phyloP scores from a whole-genome alignment of 2,329 filamentous ascomycete species.

The Paecilomyces formosus region DNA sequence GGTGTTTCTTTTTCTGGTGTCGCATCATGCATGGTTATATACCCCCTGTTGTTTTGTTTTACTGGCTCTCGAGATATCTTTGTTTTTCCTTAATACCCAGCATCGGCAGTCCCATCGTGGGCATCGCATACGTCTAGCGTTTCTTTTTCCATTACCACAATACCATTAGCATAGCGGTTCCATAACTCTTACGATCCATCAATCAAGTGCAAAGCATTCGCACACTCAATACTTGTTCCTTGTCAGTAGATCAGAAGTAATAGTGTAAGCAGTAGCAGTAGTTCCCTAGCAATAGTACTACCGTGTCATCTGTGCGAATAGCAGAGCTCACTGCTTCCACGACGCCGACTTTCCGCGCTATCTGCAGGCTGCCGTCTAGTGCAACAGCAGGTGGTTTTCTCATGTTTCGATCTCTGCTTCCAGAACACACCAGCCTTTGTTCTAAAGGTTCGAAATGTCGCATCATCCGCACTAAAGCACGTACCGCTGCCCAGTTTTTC shows the following conservation, averaged over 20 bases:
- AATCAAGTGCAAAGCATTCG: slow-evolving; percentile 4
- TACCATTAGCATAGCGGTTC: not conserved
- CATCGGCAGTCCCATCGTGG: not conserved
- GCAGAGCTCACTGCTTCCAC: not conserved
- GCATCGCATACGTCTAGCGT: slow-evolving; percentile 2
- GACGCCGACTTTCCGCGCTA: not conserved
- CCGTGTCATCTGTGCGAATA: not conserved
- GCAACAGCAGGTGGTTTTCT: not conserved
- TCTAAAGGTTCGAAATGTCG: not conserved
- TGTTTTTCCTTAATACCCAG: slow-evolving; percentile 2
- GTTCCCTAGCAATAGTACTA: too few relatives aligned
- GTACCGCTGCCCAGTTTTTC: not conserved
- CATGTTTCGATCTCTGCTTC: not conserved
- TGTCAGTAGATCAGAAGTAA: not conserved
- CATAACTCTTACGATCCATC: not conserved
- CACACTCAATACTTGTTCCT: not conserved
- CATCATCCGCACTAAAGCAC: not conserved
- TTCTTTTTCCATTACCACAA: not conserved
- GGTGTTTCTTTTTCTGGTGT: slow-evolving; percentile 1
- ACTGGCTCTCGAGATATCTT: not conserved
- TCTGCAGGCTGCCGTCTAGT: not conserved
- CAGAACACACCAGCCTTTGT: not conserved
- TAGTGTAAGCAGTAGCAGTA: not conserved
- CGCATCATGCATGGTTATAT: slow-evolving; percentile 1
- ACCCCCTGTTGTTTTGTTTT: not conserved